These are phyloP conservation scores for Eucalyptus paniculata DNA, from an alignment of 345 rosid species.

Conservation along the genomic window DNA sequence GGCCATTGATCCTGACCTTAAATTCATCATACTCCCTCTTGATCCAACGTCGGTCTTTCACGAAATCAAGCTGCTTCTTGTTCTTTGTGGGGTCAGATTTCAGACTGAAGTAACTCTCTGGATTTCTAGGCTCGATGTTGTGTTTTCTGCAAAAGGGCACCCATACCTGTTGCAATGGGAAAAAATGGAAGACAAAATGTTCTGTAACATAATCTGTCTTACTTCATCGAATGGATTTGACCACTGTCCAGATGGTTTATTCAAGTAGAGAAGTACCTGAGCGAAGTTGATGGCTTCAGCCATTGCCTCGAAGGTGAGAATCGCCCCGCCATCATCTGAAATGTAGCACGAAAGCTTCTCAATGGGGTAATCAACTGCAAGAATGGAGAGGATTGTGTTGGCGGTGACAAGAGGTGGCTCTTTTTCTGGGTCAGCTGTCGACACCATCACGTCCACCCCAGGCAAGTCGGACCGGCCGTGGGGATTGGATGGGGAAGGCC, in stretches of 20 bases:
- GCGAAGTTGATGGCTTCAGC: constrained; percentile 87
- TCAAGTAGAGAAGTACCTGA: constrained; percentile 19
- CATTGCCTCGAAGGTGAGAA: constrained; percentile 94
- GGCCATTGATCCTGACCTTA: constrained; percentile 87
- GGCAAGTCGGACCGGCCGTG: constrained; percentile 87
- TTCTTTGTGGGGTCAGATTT: constrained; percentile 74
- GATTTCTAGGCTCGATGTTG: constrained; percentile 82
- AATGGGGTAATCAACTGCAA: constrained; percentile 66
- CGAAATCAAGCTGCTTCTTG: constrained; percentile 78
- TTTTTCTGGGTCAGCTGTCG: constrained; percentile 88
- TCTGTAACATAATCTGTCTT: neutral
- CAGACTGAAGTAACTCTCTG: constrained; percentile 70
- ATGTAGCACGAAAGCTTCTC: constrained; percentile 75
- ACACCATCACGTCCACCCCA: constrained; percentile 67
- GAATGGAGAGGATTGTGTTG: constrained; percentile 72
- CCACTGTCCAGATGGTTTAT: neutral
- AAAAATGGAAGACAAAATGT: neutral
- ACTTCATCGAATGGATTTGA: neutral
- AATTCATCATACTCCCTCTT: constrained; percentile 95
- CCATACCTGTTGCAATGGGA: constrained; percentile 22
- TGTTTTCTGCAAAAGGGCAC: constrained; percentile 95
- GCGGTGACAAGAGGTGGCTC: constrained; percentile 93
- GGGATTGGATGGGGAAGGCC: constrained; percentile 64
- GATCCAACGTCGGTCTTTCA: constrained; percentile 91
- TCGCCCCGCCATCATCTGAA: constrained; percentile 89